A percentile compares a stretch with the other conserved stretches of the same genome.
Evolutionary conservation across 768 basidiomycete species (phyloP).

Genomic region (Panaeolus papilionaceus): DNA sequence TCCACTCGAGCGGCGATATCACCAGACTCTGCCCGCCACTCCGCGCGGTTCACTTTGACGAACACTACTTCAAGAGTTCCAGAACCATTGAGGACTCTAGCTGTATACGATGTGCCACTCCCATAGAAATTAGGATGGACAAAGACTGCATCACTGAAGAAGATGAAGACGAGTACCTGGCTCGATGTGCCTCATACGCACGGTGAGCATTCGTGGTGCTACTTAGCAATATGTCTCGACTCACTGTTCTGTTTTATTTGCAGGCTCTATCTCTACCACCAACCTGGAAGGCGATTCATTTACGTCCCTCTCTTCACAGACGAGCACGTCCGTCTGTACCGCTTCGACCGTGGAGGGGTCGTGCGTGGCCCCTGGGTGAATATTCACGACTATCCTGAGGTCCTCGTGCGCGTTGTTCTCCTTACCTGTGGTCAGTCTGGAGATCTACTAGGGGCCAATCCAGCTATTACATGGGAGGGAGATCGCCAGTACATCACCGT

Average conservation of each 20-base stretch:
- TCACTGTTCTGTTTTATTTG: too few species aligned
- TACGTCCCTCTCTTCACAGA: neutral
- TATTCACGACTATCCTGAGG: neutral
- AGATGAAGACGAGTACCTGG: neutral
- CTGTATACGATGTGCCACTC: neutral
- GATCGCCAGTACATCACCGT: neutral
- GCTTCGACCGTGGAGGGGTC: neutral
- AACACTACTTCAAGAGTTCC: neutral
- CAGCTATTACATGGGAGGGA: neutral
- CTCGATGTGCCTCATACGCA: neutral
- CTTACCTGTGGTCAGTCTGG: neutral
- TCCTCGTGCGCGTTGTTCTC: neutral
- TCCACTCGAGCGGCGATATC: neutral
- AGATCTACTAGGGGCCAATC: neutral
- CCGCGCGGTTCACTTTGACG: conserved; percentile 1
- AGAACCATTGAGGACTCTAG: neutral
- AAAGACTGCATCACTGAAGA: neutral
- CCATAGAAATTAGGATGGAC: neutral
- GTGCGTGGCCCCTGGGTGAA: neutral
- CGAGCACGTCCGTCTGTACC: neutral
- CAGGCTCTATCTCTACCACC: neutral
- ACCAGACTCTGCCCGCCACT: neutral
- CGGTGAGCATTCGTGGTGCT: neutral
- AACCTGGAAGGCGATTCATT: neutral
- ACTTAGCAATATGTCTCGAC: neutral